Evolutionary conservation across 257 asterid species (phyloP).

Genomic region (Capsicum chinense): DNA sequence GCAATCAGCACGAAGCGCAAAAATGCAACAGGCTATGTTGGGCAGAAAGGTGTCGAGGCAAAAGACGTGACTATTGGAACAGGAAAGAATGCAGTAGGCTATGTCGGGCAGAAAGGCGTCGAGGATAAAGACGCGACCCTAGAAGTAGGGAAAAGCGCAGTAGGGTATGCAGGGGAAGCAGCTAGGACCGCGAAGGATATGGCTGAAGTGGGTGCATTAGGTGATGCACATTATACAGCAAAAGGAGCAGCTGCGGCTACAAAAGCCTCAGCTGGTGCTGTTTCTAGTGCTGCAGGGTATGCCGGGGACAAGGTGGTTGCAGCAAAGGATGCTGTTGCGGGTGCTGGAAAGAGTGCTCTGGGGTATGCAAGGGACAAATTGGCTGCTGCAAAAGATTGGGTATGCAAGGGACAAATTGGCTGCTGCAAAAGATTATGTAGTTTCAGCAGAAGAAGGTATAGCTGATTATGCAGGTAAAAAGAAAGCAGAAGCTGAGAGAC

Average conservation of each 20-base stretch:
- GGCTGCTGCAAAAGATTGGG: slow-evolving; percentile 49
- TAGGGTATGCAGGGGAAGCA: slow-evolving; percentile 57
- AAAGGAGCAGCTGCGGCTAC: slow-evolving; percentile 65
- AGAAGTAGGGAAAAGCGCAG: slow-evolving; percentile 55
- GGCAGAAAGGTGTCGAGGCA: slow-evolving; percentile 46
- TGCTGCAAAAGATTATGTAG: slow-evolving; percentile 57
- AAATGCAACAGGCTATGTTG: slow-evolving; percentile 20
- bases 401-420: slow-evolving; percentile 46
- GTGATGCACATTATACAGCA: slow-evolving; percentile 64
- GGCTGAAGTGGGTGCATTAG: slow-evolving; percentile 69
- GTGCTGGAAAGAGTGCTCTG: slow-evolving; percentile 55
- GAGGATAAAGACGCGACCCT: slow-evolving; percentile 52
- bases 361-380: slow-evolving; percentile 49
- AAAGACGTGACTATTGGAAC: slow-evolving; percentile 55
- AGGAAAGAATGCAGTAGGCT: slow-evolving; percentile 54
- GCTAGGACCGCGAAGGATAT: slow-evolving; percentile 58
- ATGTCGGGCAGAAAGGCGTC: slow-evolving; percentile 44
- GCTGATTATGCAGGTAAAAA: slow-evolving; percentile 68
- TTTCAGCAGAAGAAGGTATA: slow-evolving; percentile 56
- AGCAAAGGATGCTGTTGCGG: slow-evolving; percentile 62
- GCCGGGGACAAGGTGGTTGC: slow-evolving; percentile 50
- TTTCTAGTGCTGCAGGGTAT: slow-evolving; percentile 57
- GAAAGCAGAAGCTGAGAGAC: slow-evolving; percentile 58
- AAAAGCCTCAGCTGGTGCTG: slow-evolving; percentile 49
- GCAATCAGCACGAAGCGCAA: slow-evolving; percentile 34